phyloP scores from a whole-genome alignment of 1,284 basidiomycete genomes.

The Leccinum pachyderme region DNA sequence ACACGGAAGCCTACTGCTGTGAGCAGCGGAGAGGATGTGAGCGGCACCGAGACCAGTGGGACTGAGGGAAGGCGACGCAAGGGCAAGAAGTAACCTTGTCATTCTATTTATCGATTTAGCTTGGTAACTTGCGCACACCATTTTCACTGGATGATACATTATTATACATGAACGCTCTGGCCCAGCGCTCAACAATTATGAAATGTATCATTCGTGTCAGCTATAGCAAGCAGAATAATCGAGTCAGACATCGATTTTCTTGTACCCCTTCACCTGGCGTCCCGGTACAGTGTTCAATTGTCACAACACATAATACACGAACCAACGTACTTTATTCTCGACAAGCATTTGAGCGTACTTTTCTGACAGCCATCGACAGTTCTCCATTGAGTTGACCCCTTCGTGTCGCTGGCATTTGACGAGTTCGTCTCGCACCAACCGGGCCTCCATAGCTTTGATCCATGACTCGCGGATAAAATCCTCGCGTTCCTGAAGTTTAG shows the following conservation, averaged over 20 bases:
- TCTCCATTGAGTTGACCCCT: constrained; percentile 89
- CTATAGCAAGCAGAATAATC: neutral
- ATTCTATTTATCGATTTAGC: neutral
- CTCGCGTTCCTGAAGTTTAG: constrained; percentile 68
- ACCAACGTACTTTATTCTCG: constrained; percentile 75
- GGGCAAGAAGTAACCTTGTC: constrained; percentile 47
- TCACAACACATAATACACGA: neutral
- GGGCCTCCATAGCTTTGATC: constrained; percentile 92
- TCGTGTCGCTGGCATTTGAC: constrained; percentile 90
- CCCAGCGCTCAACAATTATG: neutral
- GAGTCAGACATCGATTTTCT: constrained; percentile 42
- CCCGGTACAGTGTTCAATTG: constrained; percentile 6
- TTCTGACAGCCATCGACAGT: constrained; percentile 85
- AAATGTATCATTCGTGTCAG: neutral
- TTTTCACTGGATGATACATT: neutral
- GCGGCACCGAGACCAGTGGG: constrained; percentile 56
- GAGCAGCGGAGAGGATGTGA: constrained; percentile 69
- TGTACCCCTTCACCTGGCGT: constrained; percentile 53
- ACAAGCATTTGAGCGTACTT: constrained; percentile 82
- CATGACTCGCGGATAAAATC: constrained; percentile 87
- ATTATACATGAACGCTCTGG: constrained; percentile 9
- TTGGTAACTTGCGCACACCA: constrained; percentile 1
- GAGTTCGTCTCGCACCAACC: constrained; percentile 87
- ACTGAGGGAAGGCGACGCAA: constrained; percentile 59
- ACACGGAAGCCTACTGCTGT: constrained; percentile 43